phyloP scores from a whole-genome alignment of 768 basidiomycete species.

The Leucocoprinus sp. region DNA sequence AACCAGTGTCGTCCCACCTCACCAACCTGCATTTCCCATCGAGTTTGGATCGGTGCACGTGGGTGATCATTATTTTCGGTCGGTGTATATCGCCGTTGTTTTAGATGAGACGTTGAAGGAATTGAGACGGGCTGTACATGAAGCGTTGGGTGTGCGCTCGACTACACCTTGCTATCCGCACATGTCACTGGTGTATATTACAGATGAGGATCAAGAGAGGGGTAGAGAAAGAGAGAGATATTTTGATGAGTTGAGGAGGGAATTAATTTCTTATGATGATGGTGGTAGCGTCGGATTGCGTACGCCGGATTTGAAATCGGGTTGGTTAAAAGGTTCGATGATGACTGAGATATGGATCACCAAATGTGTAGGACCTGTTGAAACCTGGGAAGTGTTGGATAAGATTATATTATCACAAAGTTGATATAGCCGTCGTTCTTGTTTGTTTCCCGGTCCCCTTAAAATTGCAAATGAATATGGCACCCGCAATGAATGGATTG shows the following conservation, averaged over 20 bases:
- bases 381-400: conserved; percentile 45
- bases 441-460: too few species aligned
- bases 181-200: conserved; percentile 67
- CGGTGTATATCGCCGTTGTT: conserved; percentile 50
- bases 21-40: conserved; percentile 23
- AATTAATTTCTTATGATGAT: neutral
- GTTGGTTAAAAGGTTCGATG: conserved; percentile 34
- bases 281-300: conserved; percentile 29
- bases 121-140: conserved; percentile 43
- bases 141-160: conserved; percentile 28
- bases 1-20: neutral
- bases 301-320: conserved; percentile 17
- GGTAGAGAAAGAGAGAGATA: conserved; percentile 41
- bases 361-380: conserved; percentile 53
- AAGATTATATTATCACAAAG: conserved; percentile 15
- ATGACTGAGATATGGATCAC: conserved; percentile 50
- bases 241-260: conserved; percentile 30
- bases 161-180: conserved; percentile 60
- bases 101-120: conserved; percentile 34
- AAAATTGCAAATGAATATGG: conserved; percentile 20
- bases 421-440: neutral
- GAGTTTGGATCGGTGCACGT: conserved; percentile 47
- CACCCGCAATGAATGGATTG: conserved; percentile 33
- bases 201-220: conserved; percentile 52
- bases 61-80: conserved; percentile 62